These are phyloP conservation scores for Acorus gramineus DNA, from an alignment of 106 monocot genomes.

Conservation along the genomic window DNA sequence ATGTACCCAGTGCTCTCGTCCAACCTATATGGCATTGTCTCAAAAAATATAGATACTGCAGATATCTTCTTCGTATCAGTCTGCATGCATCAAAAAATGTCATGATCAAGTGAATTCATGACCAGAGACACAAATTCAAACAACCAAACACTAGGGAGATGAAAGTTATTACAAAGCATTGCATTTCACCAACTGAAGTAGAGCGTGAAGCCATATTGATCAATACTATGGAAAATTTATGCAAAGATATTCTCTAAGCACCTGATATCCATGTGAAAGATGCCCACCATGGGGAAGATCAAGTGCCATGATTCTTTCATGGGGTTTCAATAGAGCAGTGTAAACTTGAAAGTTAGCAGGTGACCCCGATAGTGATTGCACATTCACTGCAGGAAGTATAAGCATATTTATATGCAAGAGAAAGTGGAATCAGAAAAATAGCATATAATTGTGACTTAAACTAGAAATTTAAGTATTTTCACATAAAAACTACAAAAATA, in stretches of 20 bases:
- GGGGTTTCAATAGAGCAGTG: slow-evolving; percentile 94
- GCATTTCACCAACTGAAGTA: not conserved
- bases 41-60: slow-evolving; percentile 96
- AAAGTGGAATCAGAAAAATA: too few species aligned
- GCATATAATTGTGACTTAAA: too few species aligned
- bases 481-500: too few species aligned
- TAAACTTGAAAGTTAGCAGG: slow-evolving; percentile 98
- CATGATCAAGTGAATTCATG: not conserved
- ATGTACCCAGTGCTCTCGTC: slow-evolving; percentile 96
- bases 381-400: slow-evolving; percentile 63
- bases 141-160: too few species aligned
- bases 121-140: not conserved
- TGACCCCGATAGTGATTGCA: slow-evolving; percentile 86
- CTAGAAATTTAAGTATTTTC: too few species aligned
- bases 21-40: slow-evolving; percentile 97
- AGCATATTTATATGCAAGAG: not conserved
- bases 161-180: not conserved
- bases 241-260: slow-evolving; percentile 9
- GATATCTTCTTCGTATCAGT: slow-evolving; percentile 99
- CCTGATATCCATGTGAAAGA: slow-evolving; percentile 98
- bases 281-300: slow-evolving; percentile 99
- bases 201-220: not conserved
- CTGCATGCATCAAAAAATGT: slow-evolving; percentile 22
- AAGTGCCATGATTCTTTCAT: slow-evolving; percentile 97
- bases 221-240: not conserved